Percentiles rank a stretch among this genome's conserved stretches.
Conservation (phyloP, 768 basidiomycete species). For the Phlegmacium glaucopus region DNA sequence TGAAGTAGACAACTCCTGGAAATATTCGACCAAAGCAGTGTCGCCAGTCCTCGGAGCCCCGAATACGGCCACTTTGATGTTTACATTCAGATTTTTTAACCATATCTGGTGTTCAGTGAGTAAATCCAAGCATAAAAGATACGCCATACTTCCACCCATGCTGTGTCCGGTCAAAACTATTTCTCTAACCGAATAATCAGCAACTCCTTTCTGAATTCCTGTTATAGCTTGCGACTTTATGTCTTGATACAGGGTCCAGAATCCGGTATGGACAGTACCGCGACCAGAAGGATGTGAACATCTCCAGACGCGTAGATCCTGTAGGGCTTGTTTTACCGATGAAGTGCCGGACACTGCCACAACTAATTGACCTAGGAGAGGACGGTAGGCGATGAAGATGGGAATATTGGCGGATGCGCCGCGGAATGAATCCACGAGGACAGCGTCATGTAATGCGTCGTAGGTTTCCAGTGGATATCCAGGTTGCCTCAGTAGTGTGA, state of each 20-base stretch:
- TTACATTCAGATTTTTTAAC: conserved; percentile 33
- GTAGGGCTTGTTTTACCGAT: conserved; percentile 38
- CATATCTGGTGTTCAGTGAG: conserved; percentile 30
- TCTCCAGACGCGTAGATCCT: conserved; percentile 42
- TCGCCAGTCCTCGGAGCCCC: conserved; percentile 52
- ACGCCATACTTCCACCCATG: conserved; percentile 52
- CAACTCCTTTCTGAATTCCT: conserved; percentile 36
- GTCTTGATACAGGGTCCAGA: conserved; percentile 50
- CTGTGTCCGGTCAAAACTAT: conserved; percentile 56
- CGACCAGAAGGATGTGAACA: conserved; percentile 35
- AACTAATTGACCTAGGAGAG: conserved; percentile 42
- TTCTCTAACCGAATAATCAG: conserved; percentile 30
- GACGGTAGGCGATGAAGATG: conserved; percentile 44
- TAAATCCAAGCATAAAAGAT: conserved; percentile 47
- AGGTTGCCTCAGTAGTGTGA: conserved; percentile 32
- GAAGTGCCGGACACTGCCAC: conserved; percentile 52
- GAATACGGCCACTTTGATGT: conserved; percentile 44
- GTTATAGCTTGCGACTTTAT: conserved; percentile 30
- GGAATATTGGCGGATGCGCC: conserved; percentile 43
- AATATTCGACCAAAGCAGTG: conserved; percentile 35
- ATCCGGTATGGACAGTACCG: conserved; percentile 49
- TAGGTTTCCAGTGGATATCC: conserved; percentile 52
- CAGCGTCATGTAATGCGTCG: conserved; percentile 30
- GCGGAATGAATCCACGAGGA: conserved; percentile 34
- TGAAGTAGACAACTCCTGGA: conserved; percentile 31